Conservation (phyloP, 2,329 filamentous ascomycete genomes). For the Fusarium coicis region DNA sequence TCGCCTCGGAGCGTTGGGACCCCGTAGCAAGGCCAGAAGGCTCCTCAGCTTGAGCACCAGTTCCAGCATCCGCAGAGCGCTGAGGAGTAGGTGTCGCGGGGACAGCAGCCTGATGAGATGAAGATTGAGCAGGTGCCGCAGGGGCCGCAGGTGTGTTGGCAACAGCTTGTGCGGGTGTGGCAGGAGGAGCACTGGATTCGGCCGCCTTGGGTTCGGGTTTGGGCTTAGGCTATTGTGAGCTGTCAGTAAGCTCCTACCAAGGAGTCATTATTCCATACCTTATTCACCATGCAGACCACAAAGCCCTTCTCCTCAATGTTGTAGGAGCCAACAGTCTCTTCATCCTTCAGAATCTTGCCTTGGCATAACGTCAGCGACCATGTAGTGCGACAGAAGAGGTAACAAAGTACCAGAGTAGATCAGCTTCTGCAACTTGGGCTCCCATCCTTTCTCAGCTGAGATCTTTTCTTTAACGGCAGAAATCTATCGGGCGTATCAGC, state of each 20-base stretch:
- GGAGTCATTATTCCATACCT: slow-evolving; percentile 67
- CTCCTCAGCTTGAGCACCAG: slow-evolving; percentile 59
- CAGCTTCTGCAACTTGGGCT: slow-evolving; percentile 88
- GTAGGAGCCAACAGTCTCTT: slow-evolving; percentile 94
- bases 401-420: slow-evolving; percentile 87
- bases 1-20: slow-evolving; percentile 80
- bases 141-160: slow-evolving; percentile 71
- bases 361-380: slow-evolving; percentile 38
- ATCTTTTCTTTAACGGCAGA: slow-evolving; percentile 94
- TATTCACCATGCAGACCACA: slow-evolving; percentile 97
- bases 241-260: slow-evolving; percentile 11
- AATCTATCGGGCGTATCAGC: slow-evolving; percentile 66
- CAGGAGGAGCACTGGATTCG: slow-evolving; percentile 68
- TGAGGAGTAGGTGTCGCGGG: slow-evolving; percentile 67
- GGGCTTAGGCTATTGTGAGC: slow-evolving; percentile 60
- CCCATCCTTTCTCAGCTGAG: slow-evolving; percentile 91
- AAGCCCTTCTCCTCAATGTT: slow-evolving; percentile 99
- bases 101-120: slow-evolving; percentile 60
- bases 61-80: slow-evolving; percentile 50
- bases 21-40: slow-evolving; percentile 89
- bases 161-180: slow-evolving; percentile 65
- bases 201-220: slow-evolving; percentile 71
- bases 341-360: slow-evolving; percentile 99
- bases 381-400: not conserved
- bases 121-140: slow-evolving; percentile 51